Conservation (phyloP, 129 eudicot genomes). For the Centrapalus pauciflorus region DNA sequence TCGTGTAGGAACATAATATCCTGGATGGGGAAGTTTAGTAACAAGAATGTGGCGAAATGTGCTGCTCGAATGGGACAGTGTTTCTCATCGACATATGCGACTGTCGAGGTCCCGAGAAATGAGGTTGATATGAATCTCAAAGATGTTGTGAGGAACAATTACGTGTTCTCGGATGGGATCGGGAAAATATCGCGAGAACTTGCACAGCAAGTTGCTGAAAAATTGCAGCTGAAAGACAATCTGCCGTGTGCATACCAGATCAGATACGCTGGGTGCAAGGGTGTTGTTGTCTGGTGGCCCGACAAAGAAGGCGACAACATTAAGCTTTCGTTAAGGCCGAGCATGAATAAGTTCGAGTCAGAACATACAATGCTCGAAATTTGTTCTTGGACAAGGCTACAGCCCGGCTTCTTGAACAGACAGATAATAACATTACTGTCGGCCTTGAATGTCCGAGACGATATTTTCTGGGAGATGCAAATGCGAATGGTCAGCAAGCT, state of each 20-base stretch:
- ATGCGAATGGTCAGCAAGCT: constrained; percentile 39
- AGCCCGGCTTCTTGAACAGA: constrained; percentile 55
- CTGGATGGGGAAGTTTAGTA: constrained; percentile 59
- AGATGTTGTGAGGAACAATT: constrained; percentile 41
- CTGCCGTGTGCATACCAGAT: constrained; percentile 70
- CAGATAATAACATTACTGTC: constrained; percentile 57
- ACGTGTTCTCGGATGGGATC: constrained; percentile 64
- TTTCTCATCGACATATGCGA: constrained; percentile 69
- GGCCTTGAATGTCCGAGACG: constrained; percentile 41
- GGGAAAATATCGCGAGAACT: constrained; percentile 55
- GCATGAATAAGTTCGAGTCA: constrained; percentile 59
- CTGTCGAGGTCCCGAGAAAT: constrained; percentile 45
- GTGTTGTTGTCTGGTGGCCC: too few relatives aligned
- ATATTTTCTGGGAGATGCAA: constrained; percentile 55
- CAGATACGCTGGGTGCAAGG: constrained; percentile 60
- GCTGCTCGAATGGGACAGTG: constrained; percentile 76
- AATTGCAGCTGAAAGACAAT: constrained; percentile 26
- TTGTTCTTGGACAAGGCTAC: constrained; percentile 60
- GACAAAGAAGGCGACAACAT: constrained; percentile 17
- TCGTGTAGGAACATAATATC: constrained; percentile 13
- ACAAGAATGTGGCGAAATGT: constrained; percentile 52
- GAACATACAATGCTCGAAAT: constrained; percentile 48
- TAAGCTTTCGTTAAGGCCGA: constrained; percentile 39
- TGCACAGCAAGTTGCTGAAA: constrained; percentile 51
- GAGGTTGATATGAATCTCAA: constrained; percentile 24